Evolutionary conservation across 2,329 filamentous ascomycete species (phyloP).

Genomic region (Cladophialophora carrionii): DNA sequence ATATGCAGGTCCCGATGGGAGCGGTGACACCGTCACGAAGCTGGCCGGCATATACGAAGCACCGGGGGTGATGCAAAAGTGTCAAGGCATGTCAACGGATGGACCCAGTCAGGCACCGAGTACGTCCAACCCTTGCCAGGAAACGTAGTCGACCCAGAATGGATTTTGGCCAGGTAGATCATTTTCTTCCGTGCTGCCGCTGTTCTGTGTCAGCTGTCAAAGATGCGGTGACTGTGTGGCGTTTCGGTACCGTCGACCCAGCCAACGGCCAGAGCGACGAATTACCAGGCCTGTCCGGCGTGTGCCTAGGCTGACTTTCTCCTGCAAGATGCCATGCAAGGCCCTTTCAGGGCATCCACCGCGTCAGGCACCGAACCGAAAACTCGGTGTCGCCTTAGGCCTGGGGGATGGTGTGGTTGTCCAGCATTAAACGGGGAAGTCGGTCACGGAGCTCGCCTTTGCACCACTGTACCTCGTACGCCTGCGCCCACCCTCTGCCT

Average conservation of each 20-base stretch:
- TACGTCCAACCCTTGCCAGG: conserved; percentile 5
- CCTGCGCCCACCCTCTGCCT: not conserved
- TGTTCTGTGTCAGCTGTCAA: conserved; percentile 30
- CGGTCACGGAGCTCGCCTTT: not conserved
- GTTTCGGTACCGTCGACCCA: conserved; percentile 11
- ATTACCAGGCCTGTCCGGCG: not conserved
- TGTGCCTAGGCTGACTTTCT: conserved; percentile 9
- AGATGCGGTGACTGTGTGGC: conserved; percentile 34
- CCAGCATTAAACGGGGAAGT: not conserved
- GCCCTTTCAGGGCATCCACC: conserved; percentile 11
- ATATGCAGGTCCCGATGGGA: conserved; percentile 25
- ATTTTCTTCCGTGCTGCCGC: conserved; percentile 11
- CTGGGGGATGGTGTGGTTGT: conserved; percentile 17
- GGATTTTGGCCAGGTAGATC: conserved; percentile 17
- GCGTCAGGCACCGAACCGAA: conserved; percentile 20
- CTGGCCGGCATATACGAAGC: not conserved
- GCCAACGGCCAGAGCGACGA: conserved; percentile 17
- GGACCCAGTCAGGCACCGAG: conserved; percentile 19
- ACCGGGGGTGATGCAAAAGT: conserved; percentile 9
- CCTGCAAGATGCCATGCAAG: conserved; percentile 27
- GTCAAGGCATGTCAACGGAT: conserved; percentile 9
- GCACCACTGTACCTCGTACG: not conserved
- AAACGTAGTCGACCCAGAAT: conserved; percentile 11
- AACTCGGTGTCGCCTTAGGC: conserved; percentile 24
- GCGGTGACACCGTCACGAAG: conserved; percentile 14